Conservation (phyloP, 169 alveolate genomes). For the Cryptosporidium andersoni region DNA sequence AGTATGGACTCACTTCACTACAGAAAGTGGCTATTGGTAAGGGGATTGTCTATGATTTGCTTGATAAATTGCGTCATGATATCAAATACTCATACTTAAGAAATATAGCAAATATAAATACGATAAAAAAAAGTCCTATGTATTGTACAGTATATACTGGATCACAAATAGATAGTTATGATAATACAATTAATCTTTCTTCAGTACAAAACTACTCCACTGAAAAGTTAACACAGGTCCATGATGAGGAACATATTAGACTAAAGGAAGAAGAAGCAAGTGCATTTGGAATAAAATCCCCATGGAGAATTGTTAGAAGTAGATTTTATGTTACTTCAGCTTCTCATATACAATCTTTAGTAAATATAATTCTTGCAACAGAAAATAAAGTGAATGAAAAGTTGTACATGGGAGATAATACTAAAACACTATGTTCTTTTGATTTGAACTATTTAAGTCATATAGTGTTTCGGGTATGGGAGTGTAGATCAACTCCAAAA, state of each 20-base stretch:
- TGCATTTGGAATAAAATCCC: slow-evolving; percentile 82
- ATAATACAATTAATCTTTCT: too few species aligned
- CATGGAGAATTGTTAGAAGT: slow-evolving; percentile 87
- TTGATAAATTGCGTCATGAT: slow-evolving; percentile 22
- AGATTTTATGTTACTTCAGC: slow-evolving; percentile 90
- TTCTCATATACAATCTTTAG: slow-evolving; percentile 82
- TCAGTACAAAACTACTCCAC: too few species aligned
- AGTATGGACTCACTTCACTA: slow-evolving; percentile 18
- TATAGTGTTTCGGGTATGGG: slow-evolving; percentile 84
- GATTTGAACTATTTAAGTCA: slow-evolving; percentile 85
- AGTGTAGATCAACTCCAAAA: slow-evolving; percentile 72
- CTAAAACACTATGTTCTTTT: slow-evolving; percentile 72
- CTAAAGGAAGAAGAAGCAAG: slow-evolving; percentile 85
- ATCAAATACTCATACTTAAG: slow-evolving; percentile 15
- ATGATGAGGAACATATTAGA: slow-evolving; percentile 80
- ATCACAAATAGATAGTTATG: too few species aligned
- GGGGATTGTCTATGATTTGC: slow-evolving; percentile 1
- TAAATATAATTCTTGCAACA: slow-evolving; percentile 73
- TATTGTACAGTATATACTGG: not conserved
- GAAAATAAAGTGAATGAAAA: not conserved
- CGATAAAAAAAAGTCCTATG: not conserved
- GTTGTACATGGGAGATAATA: slow-evolving; percentile 72
- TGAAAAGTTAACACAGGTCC: not conserved
- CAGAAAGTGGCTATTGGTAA: slow-evolving; percentile 32
- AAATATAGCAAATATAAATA: not conserved